A percentile compares a stretch with the other conserved stretches of the same genome.
Evolutionary conservation across 176 grass and related monocot species (phyloP).

Genomic region (Oryza longistaminata): DNA sequence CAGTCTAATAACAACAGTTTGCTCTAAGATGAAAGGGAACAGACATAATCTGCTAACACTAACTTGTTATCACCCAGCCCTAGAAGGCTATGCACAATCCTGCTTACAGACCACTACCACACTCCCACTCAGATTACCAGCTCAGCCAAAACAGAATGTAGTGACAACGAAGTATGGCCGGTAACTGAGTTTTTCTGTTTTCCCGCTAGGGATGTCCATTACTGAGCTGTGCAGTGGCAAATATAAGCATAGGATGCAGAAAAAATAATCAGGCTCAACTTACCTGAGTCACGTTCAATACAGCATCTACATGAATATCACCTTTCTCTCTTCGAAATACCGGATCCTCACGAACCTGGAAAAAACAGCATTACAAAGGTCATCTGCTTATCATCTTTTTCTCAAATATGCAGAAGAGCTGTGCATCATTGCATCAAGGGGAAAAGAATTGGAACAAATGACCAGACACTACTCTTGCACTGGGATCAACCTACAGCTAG

Average conservation of each 20-base stretch:
- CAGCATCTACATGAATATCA: constrained; percentile 92
- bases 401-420: not conserved
- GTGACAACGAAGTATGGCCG: not conserved
- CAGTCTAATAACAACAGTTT: not conserved
- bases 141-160: not conserved
- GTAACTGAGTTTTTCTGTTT: not conserved
- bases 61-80: not conserved
- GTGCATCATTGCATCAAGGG: not conserved
- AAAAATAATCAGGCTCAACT: constrained; percentile 15
- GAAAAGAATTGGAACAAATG: not conserved
- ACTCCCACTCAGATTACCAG: not conserved
- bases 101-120: not conserved
- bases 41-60: not conserved
- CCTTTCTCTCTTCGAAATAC: constrained; percentile 90
- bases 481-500: not conserved
- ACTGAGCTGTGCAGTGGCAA: not conserved
- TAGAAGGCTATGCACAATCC: not conserved
- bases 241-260: not conserved
- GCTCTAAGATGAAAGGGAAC: not conserved
- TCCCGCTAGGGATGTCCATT: not conserved
- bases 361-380: constrained; percentile 23
- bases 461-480: not conserved
- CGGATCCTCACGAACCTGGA: constrained; percentile 83
- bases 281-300: constrained; percentile 93
- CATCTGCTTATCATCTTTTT: constrained; percentile 5